phyloP scores from a whole-genome alignment of 192 early-diverging fungal species.

The Coemansia sp. region DNA sequence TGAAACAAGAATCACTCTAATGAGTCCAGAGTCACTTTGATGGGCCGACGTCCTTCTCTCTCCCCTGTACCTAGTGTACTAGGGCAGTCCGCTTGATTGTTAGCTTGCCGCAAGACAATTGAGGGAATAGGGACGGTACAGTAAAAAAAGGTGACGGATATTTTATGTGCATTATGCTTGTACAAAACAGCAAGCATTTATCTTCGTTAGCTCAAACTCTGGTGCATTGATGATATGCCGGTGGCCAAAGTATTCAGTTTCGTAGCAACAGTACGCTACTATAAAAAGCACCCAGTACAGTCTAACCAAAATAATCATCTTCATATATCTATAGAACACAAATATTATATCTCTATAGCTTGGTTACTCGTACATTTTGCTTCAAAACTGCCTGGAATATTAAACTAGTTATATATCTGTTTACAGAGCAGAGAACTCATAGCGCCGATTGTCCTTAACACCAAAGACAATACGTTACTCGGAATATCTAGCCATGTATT shows the following conservation, averaged over 20 bases:
- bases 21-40: background rate
- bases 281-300: background rate
- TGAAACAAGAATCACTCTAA: background rate
- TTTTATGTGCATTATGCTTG: background rate
- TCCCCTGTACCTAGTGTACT: background rate
- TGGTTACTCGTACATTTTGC: background rate
- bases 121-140: background rate
- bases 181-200: background rate
- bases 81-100: background rate
- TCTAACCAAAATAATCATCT: too few species aligned
- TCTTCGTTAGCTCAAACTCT: background rate
- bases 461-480: background rate
- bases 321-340: background rate
- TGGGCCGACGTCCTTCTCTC: background rate
- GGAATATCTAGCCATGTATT: background rate
- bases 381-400: background rate
- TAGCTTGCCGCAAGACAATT: background rate
- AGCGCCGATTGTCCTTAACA: background rate
- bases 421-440: background rate
- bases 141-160: background rate
- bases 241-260: background rate
- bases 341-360: background rate
- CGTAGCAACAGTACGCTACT: background rate
- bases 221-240: background rate
- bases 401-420: background rate